phyloP scores from a whole-genome alignment of 345 rosid genomes.

The Balakata baccata region DNA sequence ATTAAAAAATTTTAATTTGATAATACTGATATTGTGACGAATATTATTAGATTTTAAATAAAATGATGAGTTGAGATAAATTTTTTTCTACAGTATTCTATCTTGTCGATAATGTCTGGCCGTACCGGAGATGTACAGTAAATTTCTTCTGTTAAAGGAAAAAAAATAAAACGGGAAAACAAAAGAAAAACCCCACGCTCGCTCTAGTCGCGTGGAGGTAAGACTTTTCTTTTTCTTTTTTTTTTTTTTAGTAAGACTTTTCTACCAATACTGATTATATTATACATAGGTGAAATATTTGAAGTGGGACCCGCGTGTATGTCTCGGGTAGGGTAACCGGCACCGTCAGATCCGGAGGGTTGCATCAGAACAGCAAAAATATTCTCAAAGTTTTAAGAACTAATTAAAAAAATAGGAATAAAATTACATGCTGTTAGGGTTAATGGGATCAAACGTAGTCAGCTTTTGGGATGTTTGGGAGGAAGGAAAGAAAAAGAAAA shows the following conservation, averaged over 20 bases:
- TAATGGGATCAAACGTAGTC: conserved; percentile 34
- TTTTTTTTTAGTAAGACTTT: conserved; percentile 3
- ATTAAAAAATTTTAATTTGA: too few species aligned
- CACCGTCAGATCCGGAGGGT: conserved; percentile 50
- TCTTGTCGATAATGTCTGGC: too few species aligned
- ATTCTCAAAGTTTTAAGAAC: conserved; percentile 9
- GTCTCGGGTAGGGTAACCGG: conserved; percentile 35
- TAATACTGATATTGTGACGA: too few species aligned
- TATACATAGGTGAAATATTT: conserved; percentile 34
- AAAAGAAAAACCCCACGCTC: neutral
- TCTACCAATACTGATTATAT: neutral
- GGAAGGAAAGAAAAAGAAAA: neutral
- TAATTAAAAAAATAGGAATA: neutral
- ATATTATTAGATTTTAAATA: too few species aligned
- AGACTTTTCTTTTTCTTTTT: conserved; percentile 3
- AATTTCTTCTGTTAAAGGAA: too few species aligned
- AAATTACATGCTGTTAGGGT: conserved; percentile 7
- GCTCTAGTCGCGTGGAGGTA: conserved; percentile 24
- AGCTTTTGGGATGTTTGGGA: conserved; percentile 22
- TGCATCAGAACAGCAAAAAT: conserved; percentile 46
- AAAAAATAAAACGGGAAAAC: neutral
- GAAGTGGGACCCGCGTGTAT: conserved; percentile 27
- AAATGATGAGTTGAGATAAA: too few species aligned
- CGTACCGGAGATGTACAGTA: too few species aligned
- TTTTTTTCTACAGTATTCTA: too few species aligned